Percentiles rank a stretch among this genome's conserved stretches.
These are phyloP conservation scores for Calycina herbarum DNA, from an alignment of 2,329 filamentous ascomycete species.

Conservation along the genomic window DNA sequence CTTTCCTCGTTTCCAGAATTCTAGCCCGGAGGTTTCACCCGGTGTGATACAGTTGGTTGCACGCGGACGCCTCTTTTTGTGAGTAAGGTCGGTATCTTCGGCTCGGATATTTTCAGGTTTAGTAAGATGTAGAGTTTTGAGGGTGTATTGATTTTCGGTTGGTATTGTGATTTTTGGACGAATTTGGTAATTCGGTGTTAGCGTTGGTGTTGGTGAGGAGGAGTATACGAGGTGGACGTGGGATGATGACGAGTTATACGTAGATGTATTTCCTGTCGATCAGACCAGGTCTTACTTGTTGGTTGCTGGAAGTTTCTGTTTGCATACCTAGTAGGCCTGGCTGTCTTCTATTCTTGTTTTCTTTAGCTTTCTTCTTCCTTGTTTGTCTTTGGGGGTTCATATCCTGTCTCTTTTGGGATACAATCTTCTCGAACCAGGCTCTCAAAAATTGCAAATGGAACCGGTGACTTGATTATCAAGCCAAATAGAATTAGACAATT, in stretches of 20 bases:
- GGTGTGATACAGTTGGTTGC: slow-evolving; percentile 10
- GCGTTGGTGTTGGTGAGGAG: background rate
- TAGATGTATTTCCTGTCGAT: too few species aligned
- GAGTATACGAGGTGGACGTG: background rate
- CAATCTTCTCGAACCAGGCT: too few species aligned
- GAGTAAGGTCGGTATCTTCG: background rate
- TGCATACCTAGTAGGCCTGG: background rate
- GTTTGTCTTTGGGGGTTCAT: too few species aligned
- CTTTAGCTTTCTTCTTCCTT: too few species aligned
- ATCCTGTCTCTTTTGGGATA: too few species aligned
- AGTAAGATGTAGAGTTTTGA: background rate
- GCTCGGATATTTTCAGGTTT: background rate
- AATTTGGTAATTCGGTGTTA: background rate
- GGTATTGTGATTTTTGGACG: background rate
- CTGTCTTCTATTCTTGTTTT: too few species aligned
- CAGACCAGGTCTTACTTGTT: too few species aligned
- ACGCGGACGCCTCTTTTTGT: slow-evolving; percentile 13
- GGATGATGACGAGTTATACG: background rate
- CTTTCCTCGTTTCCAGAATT: background rate
- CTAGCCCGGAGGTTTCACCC: slow-evolving; percentile 6
- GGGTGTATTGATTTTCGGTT: background rate
- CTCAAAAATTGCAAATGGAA: too few species aligned
- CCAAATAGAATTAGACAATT: too few species aligned
- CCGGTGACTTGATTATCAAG: too few species aligned
- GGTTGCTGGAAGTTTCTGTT: background rate